phyloP scores from a whole-genome alignment of 2,329 filamentous ascomycete genomes.

The Apiospora malaysiana region DNA sequence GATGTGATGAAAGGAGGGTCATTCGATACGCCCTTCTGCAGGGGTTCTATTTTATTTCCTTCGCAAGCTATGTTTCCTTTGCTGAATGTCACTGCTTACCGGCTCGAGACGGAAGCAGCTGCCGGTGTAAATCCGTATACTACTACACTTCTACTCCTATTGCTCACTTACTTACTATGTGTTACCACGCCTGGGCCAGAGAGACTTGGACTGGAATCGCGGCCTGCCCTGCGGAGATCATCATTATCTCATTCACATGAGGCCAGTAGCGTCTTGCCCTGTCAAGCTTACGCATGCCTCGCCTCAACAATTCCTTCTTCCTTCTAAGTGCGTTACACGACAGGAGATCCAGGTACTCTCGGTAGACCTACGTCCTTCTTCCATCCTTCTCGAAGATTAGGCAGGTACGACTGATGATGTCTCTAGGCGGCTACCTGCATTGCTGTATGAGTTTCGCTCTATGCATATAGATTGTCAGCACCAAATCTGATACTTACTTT shows the following conservation, averaged over 20 bases:
- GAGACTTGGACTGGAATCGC: neutral
- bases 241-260: neutral
- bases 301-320: neutral
- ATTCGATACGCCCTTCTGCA: neutral
- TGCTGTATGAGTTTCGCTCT: neutral
- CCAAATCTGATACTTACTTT: neutral
- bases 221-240: neutral
- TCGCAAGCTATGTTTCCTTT: neutral
- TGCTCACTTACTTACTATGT: neutral
- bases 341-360: neutral
- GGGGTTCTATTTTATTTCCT: neutral
- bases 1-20: neutral
- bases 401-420: neutral
- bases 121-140: neutral
- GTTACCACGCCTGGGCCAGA: neutral
- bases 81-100: neutral
- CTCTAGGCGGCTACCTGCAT: neutral
- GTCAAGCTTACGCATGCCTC: neutral
- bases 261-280: neutral
- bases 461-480: too few relatives aligned
- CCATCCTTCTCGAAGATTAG: neutral
- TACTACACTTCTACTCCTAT: neutral
- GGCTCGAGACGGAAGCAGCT: neutral
- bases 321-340: neutral
- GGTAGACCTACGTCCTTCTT: neutral